Conservation (phyloP, 257 asterid species). For the Penstemon davidsonii region DNA sequence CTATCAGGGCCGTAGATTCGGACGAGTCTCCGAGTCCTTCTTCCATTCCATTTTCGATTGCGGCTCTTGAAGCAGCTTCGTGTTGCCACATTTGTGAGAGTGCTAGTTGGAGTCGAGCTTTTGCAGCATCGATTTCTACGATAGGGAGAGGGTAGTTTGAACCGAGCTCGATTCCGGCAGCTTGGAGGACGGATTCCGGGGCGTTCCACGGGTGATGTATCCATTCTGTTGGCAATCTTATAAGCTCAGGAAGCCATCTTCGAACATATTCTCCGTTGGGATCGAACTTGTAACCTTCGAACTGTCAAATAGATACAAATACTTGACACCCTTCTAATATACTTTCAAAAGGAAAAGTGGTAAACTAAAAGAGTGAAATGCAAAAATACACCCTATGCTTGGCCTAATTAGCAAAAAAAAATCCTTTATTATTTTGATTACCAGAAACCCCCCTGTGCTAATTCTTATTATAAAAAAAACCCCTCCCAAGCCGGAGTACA, state of each 20-base stretch:
- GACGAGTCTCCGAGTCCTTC: slow-evolving; percentile 96
- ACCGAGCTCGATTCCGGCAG: slow-evolving; percentile 93
- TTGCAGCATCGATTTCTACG: slow-evolving; percentile 70
- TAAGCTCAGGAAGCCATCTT: slow-evolving; percentile 94
- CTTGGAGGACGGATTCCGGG: slow-evolving; percentile 85
- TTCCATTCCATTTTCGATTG: slow-evolving; percentile 68
- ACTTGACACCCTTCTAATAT: background rate
- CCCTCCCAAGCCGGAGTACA: no score
- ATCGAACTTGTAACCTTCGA: slow-evolving; percentile 83
- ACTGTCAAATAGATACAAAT: slow-evolving; percentile 40
- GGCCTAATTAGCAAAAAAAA: no score
- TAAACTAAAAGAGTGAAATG: background rate
- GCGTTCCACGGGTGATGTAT: slow-evolving; percentile 95
- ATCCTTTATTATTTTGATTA: no score
- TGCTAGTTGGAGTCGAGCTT: slow-evolving; percentile 68
- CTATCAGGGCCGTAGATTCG: slow-evolving; percentile 53
- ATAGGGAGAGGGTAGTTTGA: slow-evolving; percentile 87
- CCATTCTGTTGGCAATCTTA: slow-evolving; percentile 90
- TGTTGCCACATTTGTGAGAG: slow-evolving; percentile 82
- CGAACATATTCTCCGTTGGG: slow-evolving; percentile 95
- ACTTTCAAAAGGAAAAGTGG: slow-evolving; percentile 13
- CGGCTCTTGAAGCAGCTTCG: slow-evolving; percentile 64
- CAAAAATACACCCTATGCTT: background rate
- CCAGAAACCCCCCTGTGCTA: no score
- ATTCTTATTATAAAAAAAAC: no score